Conservation (phyloP, 1,284 basidiomycete genomes). For the Exobasidium rhododendri region DNA sequence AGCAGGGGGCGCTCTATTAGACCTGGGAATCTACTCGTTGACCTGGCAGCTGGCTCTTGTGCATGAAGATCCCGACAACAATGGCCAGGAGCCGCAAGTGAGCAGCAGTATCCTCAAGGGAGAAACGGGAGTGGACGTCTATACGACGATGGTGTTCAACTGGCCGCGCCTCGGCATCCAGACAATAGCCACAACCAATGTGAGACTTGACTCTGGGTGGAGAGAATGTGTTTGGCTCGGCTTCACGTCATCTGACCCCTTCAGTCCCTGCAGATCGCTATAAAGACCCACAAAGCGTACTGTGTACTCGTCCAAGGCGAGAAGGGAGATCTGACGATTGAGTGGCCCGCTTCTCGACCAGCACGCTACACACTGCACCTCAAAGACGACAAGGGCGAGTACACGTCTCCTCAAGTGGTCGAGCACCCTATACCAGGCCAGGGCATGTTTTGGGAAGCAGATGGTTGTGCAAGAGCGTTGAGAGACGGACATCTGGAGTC, state of each 20-base stretch:
- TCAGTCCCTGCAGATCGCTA: background rate
- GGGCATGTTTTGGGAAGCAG: slow-evolving; percentile 59
- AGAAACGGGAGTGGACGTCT: background rate
- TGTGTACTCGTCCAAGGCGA: slow-evolving; percentile 34
- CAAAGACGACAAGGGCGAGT: slow-evolving; percentile 30
- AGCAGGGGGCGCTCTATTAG: slow-evolving; percentile 79
- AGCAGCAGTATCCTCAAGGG: background rate
- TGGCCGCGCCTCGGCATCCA: background rate
- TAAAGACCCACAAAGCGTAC: slow-evolving; percentile 7
- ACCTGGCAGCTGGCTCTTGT: slow-evolving; percentile 43
- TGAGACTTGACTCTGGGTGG: no score
- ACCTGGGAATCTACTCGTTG: slow-evolving; percentile 59
- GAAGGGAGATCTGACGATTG: slow-evolving; percentile 59
- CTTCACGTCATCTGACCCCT: no score
- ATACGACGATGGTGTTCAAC: background rate
- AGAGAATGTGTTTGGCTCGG: no score
- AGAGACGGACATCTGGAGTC: slow-evolving; percentile 73
- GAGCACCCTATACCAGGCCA: slow-evolving; percentile 63
- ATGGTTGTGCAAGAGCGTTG: slow-evolving; percentile 77
- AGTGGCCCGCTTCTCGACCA: slow-evolving; percentile 64
- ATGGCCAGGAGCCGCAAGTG: background rate
- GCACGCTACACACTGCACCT: slow-evolving; percentile 27
- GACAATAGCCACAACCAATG: background rate
- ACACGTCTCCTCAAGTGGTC: slow-evolving; percentile 50
- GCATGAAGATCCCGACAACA: slow-evolving; percentile 26